Evolutionary conservation across 495 filamentous ascomycete genomes (phyloP).

Genomic region (Lophium mytilinum): DNA sequence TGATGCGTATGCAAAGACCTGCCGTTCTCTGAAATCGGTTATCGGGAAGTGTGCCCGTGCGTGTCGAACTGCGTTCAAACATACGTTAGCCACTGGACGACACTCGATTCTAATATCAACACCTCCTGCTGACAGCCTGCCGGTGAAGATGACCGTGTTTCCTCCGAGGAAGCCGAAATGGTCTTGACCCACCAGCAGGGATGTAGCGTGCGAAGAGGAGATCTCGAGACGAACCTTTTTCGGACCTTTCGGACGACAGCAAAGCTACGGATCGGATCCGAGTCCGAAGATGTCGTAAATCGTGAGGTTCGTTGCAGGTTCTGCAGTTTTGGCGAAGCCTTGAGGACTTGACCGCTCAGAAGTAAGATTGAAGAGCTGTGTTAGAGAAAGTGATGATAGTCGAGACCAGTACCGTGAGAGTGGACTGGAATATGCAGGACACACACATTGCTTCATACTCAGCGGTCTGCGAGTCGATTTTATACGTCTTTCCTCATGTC

Average conservation of each 20-base stretch:
- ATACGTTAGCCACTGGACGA: constrained; percentile 20
- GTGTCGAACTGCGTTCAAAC: neutral
- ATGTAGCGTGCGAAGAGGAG: neutral
- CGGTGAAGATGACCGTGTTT: neutral
- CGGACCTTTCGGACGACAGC: neutral
- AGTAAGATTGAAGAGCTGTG: constrained; percentile 2
- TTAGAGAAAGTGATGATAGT: constrained; percentile 2
- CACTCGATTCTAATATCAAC: constrained; percentile 8
- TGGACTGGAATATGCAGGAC: constrained; percentile 7
- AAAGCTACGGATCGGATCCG: neutral
- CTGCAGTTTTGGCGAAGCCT: too few relatives aligned
- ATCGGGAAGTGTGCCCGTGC: constrained; percentile 6
- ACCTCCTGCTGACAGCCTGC: neutral
- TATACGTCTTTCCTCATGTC: constrained; percentile 17
- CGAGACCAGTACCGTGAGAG: constrained; percentile 10
- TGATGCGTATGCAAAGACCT: neutral
- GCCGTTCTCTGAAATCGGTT: neutral
- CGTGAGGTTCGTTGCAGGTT: too few relatives aligned
- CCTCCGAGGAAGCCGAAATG: neutral
- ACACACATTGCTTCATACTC: neutral
- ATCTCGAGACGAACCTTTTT: constrained; percentile 2
- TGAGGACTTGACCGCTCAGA: neutral
- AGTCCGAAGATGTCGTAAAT: too few relatives aligned
- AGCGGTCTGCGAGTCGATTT: constrained; percentile 15
- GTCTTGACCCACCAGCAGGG: neutral